Base-by-base conservation (phyloP, 345 rosid species). In the Zanthoxylum bungeanum region DNA sequence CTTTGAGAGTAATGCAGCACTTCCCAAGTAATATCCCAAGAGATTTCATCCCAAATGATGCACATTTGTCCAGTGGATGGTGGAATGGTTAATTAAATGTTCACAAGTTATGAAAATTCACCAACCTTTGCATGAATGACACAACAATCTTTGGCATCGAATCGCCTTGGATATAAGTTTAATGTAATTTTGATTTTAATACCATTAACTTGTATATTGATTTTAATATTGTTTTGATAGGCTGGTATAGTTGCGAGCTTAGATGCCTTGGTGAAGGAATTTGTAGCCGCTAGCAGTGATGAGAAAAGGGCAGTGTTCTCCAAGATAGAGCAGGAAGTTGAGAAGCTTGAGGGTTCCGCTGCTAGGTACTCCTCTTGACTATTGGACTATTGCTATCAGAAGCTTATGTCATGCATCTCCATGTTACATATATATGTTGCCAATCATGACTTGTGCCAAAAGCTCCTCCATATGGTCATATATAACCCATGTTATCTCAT, bases 161-260 rank as follows among this genome's bases (percentile, higher is more conserved):
- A 44, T 44, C 49, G 12, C 19, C 14, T 44, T 16, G 49, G 49
- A 14, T 44, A 44, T 16, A 44, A 44, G 19, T 44, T 16, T 44
- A 44, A 19, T 44, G 49, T 19, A 11, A 44, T 19, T n/a, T n/a
- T n/a, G 4, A 19, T 12, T 12, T 14, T 44, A 44, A 19, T 44
- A 19, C 49, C 46, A 14, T 44, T 44, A 44, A 11, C 19, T 44
- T 1, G 49, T 44, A 6, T 42, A 3, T 14, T 40, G 62, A 22
- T 67, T 39, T 33, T 9, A 44, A 44, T 6, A 24, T 69, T 39
- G 57, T 78, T 55, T 47, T 52, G 42, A 47, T 75, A 95, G 98
- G 99, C 99, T 76, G 99, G 99, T 80, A 60, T 88, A 57, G 79
- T 96, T 65, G 91, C 83, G 69, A 86, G 91, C 79, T 81, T 96